Percentiles rank a stretch among this genome's conserved stretches.
Conservation (phyloP, 2,329 filamentous ascomycete species). For the Xylaria sp. region DNA sequence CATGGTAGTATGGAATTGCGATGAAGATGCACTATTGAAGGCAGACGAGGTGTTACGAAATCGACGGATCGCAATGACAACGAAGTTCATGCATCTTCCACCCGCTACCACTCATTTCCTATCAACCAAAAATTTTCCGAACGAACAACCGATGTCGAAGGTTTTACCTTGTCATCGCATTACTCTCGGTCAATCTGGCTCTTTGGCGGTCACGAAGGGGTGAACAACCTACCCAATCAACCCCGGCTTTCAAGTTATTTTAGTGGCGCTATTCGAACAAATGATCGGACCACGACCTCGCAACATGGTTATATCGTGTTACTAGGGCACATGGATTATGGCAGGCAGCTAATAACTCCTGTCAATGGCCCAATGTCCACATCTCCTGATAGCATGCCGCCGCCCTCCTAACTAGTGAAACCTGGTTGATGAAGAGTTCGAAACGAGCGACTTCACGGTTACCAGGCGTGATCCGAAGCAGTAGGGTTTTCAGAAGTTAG, state of each 20-base stretch:
- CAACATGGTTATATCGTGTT: too few species aligned
- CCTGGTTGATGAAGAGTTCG: conserved; percentile 6
- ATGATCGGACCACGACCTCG: too few species aligned
- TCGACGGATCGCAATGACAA: conserved; percentile 13
- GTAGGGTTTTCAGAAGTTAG: not conserved
- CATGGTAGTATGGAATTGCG: not conserved
- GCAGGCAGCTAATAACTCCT: not conserved
- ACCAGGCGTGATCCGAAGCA: not conserved
- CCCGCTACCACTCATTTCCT: not conserved
- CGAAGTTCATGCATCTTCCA: conserved; percentile 4
- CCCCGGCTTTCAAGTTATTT: too few species aligned
- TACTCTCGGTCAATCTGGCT: not conserved
- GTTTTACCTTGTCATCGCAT: not conserved
- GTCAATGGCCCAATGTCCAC: not conserved
- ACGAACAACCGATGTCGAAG: not conserved
- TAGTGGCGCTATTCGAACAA: too few species aligned
- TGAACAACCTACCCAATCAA: not conserved
- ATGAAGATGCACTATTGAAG: conserved; percentile 1
- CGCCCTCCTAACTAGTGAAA: conserved; percentile 8
- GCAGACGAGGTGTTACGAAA: conserved; percentile 12
- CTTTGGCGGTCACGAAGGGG: not conserved
- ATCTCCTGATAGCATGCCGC: not conserved
- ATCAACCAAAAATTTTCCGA: not conserved
- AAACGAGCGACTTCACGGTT: not conserved
- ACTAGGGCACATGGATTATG: not conserved